Evolutionary conservation across 2,329 filamentous ascomycete genomes (phyloP).

Genomic region (Hysterium pulicare): DNA sequence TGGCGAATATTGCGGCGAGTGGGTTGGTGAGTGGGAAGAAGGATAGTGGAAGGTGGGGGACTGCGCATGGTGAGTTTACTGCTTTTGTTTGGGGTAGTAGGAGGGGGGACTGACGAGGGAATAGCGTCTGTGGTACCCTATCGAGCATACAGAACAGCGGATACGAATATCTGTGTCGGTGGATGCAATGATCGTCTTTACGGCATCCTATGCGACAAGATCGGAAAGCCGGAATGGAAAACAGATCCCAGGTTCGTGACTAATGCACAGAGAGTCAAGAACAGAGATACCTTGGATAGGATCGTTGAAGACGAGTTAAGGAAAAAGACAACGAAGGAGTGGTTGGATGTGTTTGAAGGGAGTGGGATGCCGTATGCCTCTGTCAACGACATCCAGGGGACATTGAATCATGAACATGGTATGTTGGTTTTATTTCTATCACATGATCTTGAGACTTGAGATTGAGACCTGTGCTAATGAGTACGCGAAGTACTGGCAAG

Average conservation of each 20-base stretch:
- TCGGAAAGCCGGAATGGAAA: slow-evolving; percentile 58
- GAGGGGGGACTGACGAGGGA: too few species aligned
- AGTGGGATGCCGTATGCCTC: slow-evolving; percentile 89
- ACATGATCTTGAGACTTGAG: too few species aligned
- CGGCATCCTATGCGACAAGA: slow-evolving; percentile 56
- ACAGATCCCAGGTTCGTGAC: slow-evolving; percentile 55
- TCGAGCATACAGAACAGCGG: slow-evolving; percentile 66
- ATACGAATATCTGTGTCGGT: slow-evolving; percentile 61
- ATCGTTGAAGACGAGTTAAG: slow-evolving; percentile 72
- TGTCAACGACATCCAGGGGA: slow-evolving; percentile 85
- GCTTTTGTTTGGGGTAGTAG: too few species aligned
- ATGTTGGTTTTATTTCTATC: slow-evolving; percentile 27
- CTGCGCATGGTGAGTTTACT: slow-evolving; percentile 71
- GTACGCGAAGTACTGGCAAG: slow-evolving; percentile 70
- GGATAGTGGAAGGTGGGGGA: slow-evolving; percentile 89
- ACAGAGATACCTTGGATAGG: slow-evolving; percentile 72
- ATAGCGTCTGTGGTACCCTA: slow-evolving; percentile 95
- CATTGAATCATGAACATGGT: slow-evolving; percentile 81
- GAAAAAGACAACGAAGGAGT: slow-evolving; percentile 78
- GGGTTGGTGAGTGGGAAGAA: slow-evolving; percentile 81
- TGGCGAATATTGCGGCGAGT: slow-evolving; percentile 90
- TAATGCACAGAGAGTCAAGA: slow-evolving; percentile 58
- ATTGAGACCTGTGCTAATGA: too few species aligned
- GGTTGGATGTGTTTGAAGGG: slow-evolving; percentile 84
- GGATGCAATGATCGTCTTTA: slow-evolving; percentile 62